A percentile compares a stretch with the other conserved stretches of the same genome.
Conservation (phyloP, 495 filamentous ascomycete genomes). For the Lasiosphaeria miniovina region DNA sequence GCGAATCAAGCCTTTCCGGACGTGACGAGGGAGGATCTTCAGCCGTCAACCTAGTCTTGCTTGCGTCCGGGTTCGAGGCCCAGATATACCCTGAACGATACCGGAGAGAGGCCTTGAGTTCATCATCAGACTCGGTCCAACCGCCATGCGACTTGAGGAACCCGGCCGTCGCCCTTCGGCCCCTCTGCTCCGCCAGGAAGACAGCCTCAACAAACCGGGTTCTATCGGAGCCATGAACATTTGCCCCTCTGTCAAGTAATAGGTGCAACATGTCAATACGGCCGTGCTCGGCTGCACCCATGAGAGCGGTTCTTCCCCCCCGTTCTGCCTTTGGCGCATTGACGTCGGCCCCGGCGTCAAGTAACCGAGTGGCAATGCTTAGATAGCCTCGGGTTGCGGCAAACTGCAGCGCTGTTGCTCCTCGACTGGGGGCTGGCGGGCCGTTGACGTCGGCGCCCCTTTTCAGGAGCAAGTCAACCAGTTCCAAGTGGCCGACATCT, state of each 20-base stretch:
- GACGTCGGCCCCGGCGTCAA: background rate
- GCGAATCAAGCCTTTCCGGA: no score
- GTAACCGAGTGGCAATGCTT: background rate
- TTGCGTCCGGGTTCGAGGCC: no score
- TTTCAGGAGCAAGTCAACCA: background rate
- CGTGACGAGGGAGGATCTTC: no score
- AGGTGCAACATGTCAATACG: background rate
- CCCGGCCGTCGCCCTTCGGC: background rate
- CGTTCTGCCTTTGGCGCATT: background rate
- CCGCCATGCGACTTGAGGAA: background rate
- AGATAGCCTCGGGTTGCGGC: background rate
- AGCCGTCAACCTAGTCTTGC: no score
- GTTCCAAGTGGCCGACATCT: background rate
- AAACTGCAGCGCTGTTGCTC: background rate
- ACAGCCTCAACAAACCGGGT: background rate
- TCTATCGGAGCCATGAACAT: background rate
- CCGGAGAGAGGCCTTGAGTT: background rate
- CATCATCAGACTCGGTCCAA: background rate
- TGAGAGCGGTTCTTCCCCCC: background rate
- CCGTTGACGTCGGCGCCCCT: background rate
- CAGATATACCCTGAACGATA: no score
- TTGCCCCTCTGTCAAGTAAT: background rate
- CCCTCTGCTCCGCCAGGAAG: background rate
- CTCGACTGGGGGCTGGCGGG: background rate
- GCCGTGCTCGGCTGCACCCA: background rate